phyloP scores from a whole-genome alignment of 2,329 filamentous ascomycete species.

The Penicillium sp. region DNA sequence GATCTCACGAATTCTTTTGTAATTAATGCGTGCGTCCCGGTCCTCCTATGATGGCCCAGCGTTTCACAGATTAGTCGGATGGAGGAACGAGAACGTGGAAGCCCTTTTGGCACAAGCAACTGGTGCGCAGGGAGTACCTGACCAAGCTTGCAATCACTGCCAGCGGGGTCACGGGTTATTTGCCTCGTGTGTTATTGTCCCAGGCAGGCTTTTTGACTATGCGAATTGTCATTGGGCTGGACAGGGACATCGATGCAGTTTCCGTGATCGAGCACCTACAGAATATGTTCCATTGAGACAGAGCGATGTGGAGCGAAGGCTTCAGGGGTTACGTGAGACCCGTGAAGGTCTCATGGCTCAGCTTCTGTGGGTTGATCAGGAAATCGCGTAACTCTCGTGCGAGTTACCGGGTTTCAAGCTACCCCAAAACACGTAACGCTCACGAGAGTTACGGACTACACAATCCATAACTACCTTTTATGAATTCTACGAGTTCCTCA shows the following conservation, averaged over 20 bases:
- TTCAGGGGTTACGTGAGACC: background rate
- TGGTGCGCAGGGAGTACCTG: background rate
- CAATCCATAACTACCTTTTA: too few relatives aligned
- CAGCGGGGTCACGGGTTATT: background rate
- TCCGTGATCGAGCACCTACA: background rate
- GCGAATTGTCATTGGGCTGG: background rate
- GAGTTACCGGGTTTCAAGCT: too few relatives aligned
- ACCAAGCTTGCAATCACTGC: background rate
- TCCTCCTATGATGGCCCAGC: background rate
- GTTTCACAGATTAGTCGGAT: background rate
- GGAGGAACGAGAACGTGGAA: background rate
- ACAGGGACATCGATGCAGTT: background rate
- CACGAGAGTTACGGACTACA: too few relatives aligned
- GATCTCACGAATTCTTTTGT: too few relatives aligned
- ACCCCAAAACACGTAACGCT: too few relatives aligned
- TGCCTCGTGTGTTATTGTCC: background rate
- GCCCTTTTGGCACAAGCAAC: background rate
- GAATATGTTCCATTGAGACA: background rate
- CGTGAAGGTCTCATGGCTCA: background rate
- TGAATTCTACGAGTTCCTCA: too few relatives aligned
- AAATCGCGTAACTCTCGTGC: background rate
- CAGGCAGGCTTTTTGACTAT: background rate
- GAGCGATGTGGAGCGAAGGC: background rate
- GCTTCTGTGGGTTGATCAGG: background rate
- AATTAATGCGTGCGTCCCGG: background rate